These are phyloP conservation scores for Hibiscus syriacus DNA, from an alignment of 345 rosid species.

Conservation along the genomic window DNA sequence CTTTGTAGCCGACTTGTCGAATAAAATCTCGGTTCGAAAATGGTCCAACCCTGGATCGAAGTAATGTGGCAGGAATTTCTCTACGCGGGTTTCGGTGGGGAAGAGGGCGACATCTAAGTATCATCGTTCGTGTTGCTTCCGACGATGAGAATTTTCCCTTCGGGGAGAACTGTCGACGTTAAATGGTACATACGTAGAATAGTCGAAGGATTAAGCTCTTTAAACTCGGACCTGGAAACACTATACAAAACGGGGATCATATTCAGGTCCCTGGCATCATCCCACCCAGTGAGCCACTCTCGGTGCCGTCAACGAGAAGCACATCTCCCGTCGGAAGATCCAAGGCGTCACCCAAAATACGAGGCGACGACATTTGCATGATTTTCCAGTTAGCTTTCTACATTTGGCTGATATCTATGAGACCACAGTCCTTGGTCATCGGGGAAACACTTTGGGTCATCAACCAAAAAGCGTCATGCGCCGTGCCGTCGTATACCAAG, in stretches of 20 bases:
- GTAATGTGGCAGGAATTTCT: constrained; percentile 73
- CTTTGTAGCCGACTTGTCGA: background rate
- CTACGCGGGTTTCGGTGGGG: constrained; percentile 63
- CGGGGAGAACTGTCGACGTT: constrained; percentile 36
- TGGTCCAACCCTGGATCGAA: constrained; percentile 10
- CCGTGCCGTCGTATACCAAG: constrained; percentile 36
- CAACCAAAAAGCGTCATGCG: constrained; percentile 33
- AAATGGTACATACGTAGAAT: constrained; percentile 81
- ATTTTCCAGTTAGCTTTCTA: constrained; percentile 45
- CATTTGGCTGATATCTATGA: constrained; percentile 28
- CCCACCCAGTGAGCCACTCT: constrained; percentile 66
- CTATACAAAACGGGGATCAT: constrained; percentile 42
- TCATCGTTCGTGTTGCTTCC: constrained; percentile 66
- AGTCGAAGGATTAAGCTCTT: no score
- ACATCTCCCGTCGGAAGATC: constrained; percentile 60
- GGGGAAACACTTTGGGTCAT: no score
- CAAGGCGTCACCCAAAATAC: no score
- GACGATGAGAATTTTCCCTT: constrained; percentile 43
- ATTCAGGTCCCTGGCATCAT: constrained; percentile 55
- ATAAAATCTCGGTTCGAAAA: constrained; percentile 26
- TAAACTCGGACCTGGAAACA: constrained; percentile 26
- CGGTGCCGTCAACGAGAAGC: constrained; percentile 60
- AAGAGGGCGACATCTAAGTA: constrained; percentile 37
- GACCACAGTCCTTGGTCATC: no score
- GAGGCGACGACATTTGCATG: no score